Percentiles rank a stretch among this genome's conserved stretches.
phyloP scores from a whole-genome alignment of 169 alveolate species.

The Cryptosporidium viatorum region DNA sequence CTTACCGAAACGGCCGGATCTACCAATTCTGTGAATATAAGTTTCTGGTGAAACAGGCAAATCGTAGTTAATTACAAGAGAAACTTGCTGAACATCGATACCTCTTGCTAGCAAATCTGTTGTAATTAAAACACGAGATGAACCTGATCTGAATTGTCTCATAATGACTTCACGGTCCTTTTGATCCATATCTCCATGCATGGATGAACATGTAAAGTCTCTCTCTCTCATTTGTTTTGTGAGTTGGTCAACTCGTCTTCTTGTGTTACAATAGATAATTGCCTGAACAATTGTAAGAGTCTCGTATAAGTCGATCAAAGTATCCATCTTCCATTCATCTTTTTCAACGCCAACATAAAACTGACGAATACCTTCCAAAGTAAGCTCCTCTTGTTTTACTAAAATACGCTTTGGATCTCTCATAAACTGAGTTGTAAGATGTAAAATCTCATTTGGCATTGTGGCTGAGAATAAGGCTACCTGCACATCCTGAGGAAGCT shows the following conservation, averaged over 20 bases:
- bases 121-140: conserved; percentile 97
- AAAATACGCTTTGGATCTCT: conserved; percentile 95
- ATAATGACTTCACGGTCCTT: conserved; percentile 96
- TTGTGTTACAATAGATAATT: conserved; percentile 98
- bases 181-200: conserved; percentile 99
- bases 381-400: conserved; percentile 97
- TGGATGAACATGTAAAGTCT: conserved; percentile 95
- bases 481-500: conserved; percentile 88
- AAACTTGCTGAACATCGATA: conserved; percentile 97
- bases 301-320: conserved; percentile 95
- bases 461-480: conserved; percentile 97
- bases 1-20: conserved; percentile 99
- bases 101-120: conserved; percentile 99
- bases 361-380: conserved; percentile 98
- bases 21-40: conserved; percentile 99
- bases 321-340: conserved; percentile 97
- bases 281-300: conserved; percentile 98
- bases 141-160: conserved; percentile 98
- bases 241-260: conserved; percentile 94
- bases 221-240: conserved; percentile 94
- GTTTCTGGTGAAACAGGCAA: conserved; percentile 95
- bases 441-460: conserved; percentile 96
- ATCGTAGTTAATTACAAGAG: conserved; percentile 98
- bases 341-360: conserved; percentile 97
- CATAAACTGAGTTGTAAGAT: conserved; percentile 95